Percentiles rank a stretch among this genome's conserved stretches.
These are phyloP conservation scores for Xylaria sp. DNA, from an alignment of 2,329 filamentous ascomycete genomes.

Conservation along the genomic window DNA sequence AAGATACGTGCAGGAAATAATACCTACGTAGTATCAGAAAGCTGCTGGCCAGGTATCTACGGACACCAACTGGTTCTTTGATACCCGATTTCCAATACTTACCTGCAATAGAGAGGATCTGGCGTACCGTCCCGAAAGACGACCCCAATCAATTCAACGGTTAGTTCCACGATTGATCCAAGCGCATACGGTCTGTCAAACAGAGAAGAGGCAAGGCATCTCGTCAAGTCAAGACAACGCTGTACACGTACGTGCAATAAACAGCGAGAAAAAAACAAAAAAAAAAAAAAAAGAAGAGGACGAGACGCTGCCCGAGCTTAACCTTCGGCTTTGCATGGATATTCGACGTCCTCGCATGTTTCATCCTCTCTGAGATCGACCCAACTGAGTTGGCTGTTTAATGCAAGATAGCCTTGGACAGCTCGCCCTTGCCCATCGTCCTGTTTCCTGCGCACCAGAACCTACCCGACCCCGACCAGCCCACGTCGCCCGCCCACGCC, in stretches of 20 bases:
- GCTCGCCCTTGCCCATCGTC: constrained; percentile 25
- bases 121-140: not conserved
- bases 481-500: constrained; percentile 7
- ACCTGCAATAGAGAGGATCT: not conserved
- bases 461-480: constrained; percentile 26
- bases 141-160: not conserved
- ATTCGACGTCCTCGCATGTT: constrained; percentile 26
- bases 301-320: constrained; percentile 14
- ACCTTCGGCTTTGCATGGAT: constrained; percentile 27
- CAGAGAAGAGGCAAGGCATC: too few relatives aligned
- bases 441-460: constrained; percentile 19
- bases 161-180: not conserved
- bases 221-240: too few relatives aligned
- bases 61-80: constrained; percentile 24
- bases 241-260: constrained; percentile 1
- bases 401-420: constrained; percentile 24
- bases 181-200: not conserved
- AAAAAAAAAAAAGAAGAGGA: too few relatives aligned
- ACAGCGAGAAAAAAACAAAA: not conserved
- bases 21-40: constrained; percentile 6
- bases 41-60: constrained; percentile 11
- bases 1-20: not conserved
- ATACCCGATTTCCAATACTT: constrained; percentile 6
- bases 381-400: constrained; percentile 1
- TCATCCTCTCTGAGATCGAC: constrained; percentile 15